These are phyloP conservation scores for Russula sp. DNA, from an alignment of 768 basidiomycete genomes.

Conservation along the genomic window DNA sequence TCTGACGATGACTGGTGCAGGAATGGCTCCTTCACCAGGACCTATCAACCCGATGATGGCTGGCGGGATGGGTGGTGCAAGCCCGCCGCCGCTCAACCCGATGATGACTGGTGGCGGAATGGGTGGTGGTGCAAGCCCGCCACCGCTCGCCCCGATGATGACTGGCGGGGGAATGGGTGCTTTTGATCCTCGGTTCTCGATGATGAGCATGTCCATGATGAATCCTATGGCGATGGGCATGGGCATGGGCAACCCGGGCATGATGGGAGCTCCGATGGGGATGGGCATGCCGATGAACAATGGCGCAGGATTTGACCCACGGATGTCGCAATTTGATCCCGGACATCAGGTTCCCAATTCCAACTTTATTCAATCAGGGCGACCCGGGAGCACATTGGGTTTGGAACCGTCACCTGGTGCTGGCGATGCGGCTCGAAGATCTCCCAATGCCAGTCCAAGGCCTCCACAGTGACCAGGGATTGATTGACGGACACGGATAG, in stretches of 20 bases:
- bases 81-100: conserved; percentile 31
- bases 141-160: conserved; percentile 32
- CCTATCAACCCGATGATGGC: conserved; percentile 33
- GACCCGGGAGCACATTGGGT: conserved; percentile 9
- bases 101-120: conserved; percentile 32
- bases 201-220: conserved; percentile 19
- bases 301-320: conserved; percentile 22
- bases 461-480: conserved; percentile 14
- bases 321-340: conserved; percentile 28
- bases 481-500: background rate
- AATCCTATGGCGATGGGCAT: conserved; percentile 24
- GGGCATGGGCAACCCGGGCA: conserved; percentile 21
- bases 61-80: conserved; percentile 27
- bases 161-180: conserved; percentile 32
- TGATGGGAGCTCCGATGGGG: conserved; percentile 24
- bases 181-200: conserved; percentile 26
- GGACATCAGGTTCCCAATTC: conserved; percentile 20
- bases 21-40: conserved; percentile 26
- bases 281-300: conserved; percentile 29
- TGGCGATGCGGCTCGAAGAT: conserved; percentile 19
- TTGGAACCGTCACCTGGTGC: conserved; percentile 8
- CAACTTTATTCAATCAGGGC: conserved; percentile 10
- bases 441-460: conserved; percentile 20
- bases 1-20: conserved; percentile 34
- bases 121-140: conserved; percentile 15